A percentile compares a stretch with the other conserved stretches of the same genome.
Conservation (phyloP, 371 early-diverging fungal species). For the Rhizopus stolonifer region DNA sequence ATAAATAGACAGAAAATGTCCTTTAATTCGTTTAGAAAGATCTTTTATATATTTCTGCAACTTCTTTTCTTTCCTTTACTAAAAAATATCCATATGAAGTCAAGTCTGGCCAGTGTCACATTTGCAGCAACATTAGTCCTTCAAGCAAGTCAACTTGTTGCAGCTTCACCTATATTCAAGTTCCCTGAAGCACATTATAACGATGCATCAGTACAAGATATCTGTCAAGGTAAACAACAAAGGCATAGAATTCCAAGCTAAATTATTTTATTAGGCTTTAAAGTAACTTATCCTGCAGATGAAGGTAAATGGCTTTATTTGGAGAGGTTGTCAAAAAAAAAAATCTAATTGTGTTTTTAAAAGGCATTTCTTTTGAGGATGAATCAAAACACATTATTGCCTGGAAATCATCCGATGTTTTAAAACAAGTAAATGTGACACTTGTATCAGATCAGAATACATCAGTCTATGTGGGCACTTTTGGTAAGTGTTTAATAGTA, state of each 20-base stretch:
- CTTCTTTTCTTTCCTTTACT: neutral
- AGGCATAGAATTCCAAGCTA: neutral
- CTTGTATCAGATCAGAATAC: conserved; percentile 19
- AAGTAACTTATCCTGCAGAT: conserved; percentile 36
- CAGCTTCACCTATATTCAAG: conserved; percentile 39
- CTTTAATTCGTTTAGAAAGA: neutral
- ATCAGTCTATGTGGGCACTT: conserved; percentile 25
- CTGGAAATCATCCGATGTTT: conserved; percentile 32
- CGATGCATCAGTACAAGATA: conserved; percentile 20
- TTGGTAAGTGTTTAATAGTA: conserved; percentile 27
- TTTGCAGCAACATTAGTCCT: conserved; percentile 33
- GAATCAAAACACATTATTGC: conserved; percentile 35
- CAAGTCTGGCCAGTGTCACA: conserved; percentile 31
- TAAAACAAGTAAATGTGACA: conserved; percentile 36
- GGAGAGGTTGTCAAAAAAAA: too few species aligned
- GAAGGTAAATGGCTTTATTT: conserved; percentile 2
- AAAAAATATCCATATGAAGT: conserved; percentile 32
- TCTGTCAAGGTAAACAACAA: conserved; percentile 17
- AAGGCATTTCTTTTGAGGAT: conserved; percentile 37
- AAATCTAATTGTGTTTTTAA: neutral
- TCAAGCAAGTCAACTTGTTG: conserved; percentile 36
- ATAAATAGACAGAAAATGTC: conserved; percentile 4
- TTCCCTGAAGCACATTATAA: conserved; percentile 22
- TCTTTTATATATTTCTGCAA: neutral
- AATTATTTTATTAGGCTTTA: conserved; percentile 22